phyloP scores from a whole-genome alignment of 257 asterid species.

The Leonotis leonurus region DNA sequence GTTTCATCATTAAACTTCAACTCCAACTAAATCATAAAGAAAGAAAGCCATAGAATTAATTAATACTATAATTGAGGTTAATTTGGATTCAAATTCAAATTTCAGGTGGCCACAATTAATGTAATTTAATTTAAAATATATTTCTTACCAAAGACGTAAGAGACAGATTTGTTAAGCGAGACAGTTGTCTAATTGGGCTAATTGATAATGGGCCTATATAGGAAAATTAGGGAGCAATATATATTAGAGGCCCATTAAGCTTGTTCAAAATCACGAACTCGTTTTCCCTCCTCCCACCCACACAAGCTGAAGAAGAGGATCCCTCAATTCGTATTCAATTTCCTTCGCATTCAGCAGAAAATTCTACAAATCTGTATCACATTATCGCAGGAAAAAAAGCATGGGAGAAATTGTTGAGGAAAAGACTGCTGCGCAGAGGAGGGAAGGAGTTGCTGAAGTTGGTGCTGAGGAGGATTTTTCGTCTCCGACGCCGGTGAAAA shows the following conservation, averaged over 20 bases:
- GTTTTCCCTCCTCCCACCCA: slow-evolving; percentile 18
- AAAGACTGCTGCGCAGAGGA: slow-evolving; percentile 13
- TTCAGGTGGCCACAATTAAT: background rate
- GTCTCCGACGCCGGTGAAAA: slow-evolving; percentile 56
- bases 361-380: background rate
- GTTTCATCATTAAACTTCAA: background rate
- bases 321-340: slow-evolving; percentile 21
- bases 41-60: background rate
- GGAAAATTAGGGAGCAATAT: too few species aligned
- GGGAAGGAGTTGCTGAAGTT: slow-evolving; percentile 18
- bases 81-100: background rate
- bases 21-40: too few species aligned
- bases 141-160: too few species aligned
- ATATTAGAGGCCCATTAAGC: too few species aligned
- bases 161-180: too few species aligned
- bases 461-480: slow-evolving; percentile 29
- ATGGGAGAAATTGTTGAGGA: slow-evolving; percentile 31
- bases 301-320: background rate
- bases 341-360: background rate
- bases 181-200: too few species aligned
- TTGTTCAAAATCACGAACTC: slow-evolving; percentile 4
- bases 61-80: background rate
- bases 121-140: too few species aligned
- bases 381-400: too few species aligned
- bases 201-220: background rate